Evolutionary conservation across 2,329 filamentous ascomycete species (phyloP).

Genomic region (Pseudopithomyces chartarum): DNA sequence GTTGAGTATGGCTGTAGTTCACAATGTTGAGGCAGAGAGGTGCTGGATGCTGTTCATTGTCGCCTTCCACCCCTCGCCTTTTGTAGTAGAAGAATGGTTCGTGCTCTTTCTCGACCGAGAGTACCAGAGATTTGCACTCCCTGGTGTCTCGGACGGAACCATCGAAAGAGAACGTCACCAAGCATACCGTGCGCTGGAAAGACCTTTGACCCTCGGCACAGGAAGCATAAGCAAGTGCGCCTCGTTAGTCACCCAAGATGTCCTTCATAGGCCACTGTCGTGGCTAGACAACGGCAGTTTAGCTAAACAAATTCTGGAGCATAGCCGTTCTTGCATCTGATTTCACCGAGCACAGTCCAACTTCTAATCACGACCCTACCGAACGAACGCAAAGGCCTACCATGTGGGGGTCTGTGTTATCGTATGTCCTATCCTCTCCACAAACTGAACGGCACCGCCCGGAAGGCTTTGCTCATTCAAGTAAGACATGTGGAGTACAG

Average conservation of each 20-base stretch:
- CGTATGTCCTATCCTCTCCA: background rate
- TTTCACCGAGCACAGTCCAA: constrained; percentile 1
- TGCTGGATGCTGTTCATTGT: background rate
- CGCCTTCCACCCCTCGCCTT: background rate
- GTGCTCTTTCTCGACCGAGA: constrained; percentile 2
- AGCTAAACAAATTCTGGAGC: background rate
- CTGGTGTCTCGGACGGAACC: constrained; percentile 4
- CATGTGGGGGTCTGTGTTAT: background rate
- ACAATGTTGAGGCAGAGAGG: background rate
- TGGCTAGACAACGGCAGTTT: background rate
- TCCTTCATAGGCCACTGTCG: background rate
- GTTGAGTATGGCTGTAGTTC: background rate
- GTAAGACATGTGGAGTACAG: constrained; percentile 4
- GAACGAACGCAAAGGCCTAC: background rate
- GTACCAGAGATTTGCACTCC: background rate
- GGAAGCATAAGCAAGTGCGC: background rate
- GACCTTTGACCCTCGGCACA: background rate
- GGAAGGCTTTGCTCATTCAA: background rate
- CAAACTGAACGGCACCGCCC: background rate
- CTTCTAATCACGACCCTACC: background rate
- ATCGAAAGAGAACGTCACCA: background rate
- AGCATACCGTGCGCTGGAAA: background rate
- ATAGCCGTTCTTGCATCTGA: background rate
- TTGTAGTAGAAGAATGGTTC: background rate
- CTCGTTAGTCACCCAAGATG: background rate